Evolutionary conservation across 768 basidiomycete species (phyloP).

Genomic region (Coprinopsis sp.): DNA sequence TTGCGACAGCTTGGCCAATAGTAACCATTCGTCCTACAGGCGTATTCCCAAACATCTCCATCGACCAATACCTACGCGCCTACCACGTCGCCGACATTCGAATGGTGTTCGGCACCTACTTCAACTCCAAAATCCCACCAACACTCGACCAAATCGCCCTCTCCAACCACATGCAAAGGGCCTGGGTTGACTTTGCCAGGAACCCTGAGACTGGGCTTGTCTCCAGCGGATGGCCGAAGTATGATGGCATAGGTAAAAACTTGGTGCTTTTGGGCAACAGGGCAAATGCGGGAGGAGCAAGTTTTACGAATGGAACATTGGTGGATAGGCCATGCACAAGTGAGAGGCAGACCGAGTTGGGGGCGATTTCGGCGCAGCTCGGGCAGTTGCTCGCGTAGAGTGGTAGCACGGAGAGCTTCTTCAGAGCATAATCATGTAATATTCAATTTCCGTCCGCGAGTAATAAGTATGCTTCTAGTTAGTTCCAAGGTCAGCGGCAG

Average conservation of each 20-base stretch:
- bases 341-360: too few species aligned
- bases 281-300: too few species aligned
- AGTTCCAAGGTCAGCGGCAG: too few species aligned
- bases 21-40: constrained; percentile 13
- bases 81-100: constrained; percentile 37
- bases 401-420: too few species aligned
- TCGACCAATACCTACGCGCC: constrained; percentile 28
- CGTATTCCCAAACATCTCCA: constrained; percentile 32
- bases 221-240: constrained; percentile 17
- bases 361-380: too few species aligned
- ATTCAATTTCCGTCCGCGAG: too few species aligned
- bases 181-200: constrained; percentile 12
- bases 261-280: too few species aligned
- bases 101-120: constrained; percentile 31
- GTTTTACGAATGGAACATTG: too few species aligned
- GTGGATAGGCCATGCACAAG: too few species aligned
- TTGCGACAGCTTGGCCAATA: background rate
- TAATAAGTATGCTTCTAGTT: too few species aligned
- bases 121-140: constrained; percentile 15
- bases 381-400: too few species aligned
- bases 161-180: constrained; percentile 4
- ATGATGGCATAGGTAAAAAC: constrained; percentile 14
- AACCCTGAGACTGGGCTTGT: constrained; percentile 9
- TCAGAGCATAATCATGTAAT: too few species aligned
- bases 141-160: constrained; percentile 12